Evolutionary conservation across 345 rosid genomes (phyloP).

Genomic region (Eucalyptus regnans): DNA sequence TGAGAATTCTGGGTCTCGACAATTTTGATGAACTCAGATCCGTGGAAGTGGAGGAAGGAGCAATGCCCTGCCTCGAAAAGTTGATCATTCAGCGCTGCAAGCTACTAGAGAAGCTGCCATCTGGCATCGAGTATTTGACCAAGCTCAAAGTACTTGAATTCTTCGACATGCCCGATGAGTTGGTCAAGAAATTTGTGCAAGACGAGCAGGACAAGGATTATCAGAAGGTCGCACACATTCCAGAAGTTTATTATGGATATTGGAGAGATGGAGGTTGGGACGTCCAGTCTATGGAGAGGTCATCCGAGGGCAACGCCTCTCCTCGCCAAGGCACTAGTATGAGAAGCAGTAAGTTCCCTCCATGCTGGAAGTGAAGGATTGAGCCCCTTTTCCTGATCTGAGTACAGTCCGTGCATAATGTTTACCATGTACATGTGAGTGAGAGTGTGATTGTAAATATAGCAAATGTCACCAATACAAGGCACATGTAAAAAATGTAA

Average conservation of each 20-base stretch:
- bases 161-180: slow-evolving; percentile 18
- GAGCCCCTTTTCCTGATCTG: not conserved
- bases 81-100: slow-evolving; percentile 13
- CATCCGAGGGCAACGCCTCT: not conserved
- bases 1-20: slow-evolving; percentile 14
- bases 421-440: not conserved
- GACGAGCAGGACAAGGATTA: slow-evolving; percentile 4
- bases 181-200: slow-evolving; percentile 5
- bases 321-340: not conserved
- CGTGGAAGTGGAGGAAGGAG: slow-evolving; percentile 10
- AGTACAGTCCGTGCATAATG: not conserved
- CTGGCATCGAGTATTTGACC: slow-evolving; percentile 11
- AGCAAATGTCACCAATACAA: not conserved
- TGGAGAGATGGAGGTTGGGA: slow-evolving; percentile 24
- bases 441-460: not conserved
- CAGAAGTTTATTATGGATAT: slow-evolving; percentile 14
- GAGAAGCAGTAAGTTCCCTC: slow-evolving; percentile 1
- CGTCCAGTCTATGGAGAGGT: slow-evolving; percentile 2
- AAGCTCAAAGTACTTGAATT: slow-evolving; percentile 17
- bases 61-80: slow-evolving; percentile 16
- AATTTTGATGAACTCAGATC: slow-evolving; percentile 10
- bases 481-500: not conserved
- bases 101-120: slow-evolving; percentile 6
- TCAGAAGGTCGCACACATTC: slow-evolving; percentile 6
- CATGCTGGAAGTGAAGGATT: slow-evolving; percentile 5